Base-by-base conservation (phyloP, 2,329 filamentous ascomycete genomes). In the Alternaria burnsii region DNA sequence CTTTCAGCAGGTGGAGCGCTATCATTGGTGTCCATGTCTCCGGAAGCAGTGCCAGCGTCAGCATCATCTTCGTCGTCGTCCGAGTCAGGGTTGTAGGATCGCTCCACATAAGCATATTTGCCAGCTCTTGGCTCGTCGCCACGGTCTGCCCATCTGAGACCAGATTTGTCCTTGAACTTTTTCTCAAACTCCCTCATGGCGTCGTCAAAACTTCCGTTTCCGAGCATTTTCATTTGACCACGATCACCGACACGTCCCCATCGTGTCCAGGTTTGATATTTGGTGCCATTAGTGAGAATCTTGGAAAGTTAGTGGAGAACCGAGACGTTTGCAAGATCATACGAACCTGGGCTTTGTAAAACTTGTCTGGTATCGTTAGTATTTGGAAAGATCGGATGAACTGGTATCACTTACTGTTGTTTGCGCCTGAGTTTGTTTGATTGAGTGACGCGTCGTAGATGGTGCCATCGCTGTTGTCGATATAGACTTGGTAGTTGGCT, bases 371-470 rank as follows among this genome's bases (percentile, higher is more conserved):
- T 16, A 18, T 12, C 12, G 20, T 58, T 24, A 58, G 55, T n/a
- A 18, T 24, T 10, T 26, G 20, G 18, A 1, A 41, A 16, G 4
- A 10, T 3, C 18, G 26, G 2, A 12, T 20, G 4, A 6, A n/a
- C 10, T 18, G 3, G 5, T 22, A 16, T 8, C 14, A 16, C 55
- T 58, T 47, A 58, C 55, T 94, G 77, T 91, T 91, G 73, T 94
- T 95, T 47, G 84, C 78, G 0, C 82, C 80, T 0, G 91, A 82
- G 67, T 93, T 91, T 11, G 92, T 91, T 74, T 94, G 90, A 68
- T 94, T 95, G 46, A 96, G 82, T 0, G 90, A 88, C 0, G 91
- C 92, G 73, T 96, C 92, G 75, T 87, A 94, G 48, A 94, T 92
- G 56, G 90, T 79, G 20, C 88, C 87, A 40, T 85, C 78, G 1